Percentiles rank a stretch among this genome's conserved stretches.
These are phyloP conservation scores for Ceratorhiza oryzae-sativae DNA, from an alignment of 1,284 basidiomycete species.

Conservation along the genomic window DNA sequence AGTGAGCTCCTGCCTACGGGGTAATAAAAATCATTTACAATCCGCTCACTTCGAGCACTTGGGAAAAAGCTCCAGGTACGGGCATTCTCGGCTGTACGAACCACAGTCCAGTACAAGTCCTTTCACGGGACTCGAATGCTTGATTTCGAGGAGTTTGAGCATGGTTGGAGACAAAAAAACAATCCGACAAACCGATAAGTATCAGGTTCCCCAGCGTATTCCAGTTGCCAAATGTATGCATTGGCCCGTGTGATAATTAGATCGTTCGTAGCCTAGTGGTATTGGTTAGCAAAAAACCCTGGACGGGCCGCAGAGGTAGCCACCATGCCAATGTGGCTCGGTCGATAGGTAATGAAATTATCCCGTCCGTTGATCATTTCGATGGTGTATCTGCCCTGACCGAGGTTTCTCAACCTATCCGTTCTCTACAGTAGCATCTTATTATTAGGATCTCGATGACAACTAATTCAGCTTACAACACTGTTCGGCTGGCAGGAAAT, in stretches of 20 bases:
- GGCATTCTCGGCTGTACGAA: neutral
- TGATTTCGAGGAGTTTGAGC: neutral
- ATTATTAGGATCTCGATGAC: too few relatives aligned
- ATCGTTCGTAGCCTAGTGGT: neutral
- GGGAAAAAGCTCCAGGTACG: neutral
- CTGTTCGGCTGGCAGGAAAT: neutral
- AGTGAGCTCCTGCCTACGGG: neutral
- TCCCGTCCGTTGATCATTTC: neutral
- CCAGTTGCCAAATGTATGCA: neutral
- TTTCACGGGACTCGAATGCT: neutral
- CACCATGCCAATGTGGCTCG: neutral
- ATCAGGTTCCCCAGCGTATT: neutral
- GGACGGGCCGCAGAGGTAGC: neutral
- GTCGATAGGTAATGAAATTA: neutral
- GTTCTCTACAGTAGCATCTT: neutral
- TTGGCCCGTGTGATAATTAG: neutral
- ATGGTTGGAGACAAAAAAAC: neutral
- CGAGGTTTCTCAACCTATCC: neutral
- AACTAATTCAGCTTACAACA: too few relatives aligned
- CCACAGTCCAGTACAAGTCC: neutral
- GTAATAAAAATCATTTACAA: neutral
- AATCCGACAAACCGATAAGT: neutral
- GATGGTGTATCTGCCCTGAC: neutral
- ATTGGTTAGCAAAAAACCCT: neutral
- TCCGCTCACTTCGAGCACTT: neutral